Percentiles rank a stretch among this genome's conserved stretches.
Conservation (phyloP, 805 yeast genomes). For the Candida cerambycidarum region DNA sequence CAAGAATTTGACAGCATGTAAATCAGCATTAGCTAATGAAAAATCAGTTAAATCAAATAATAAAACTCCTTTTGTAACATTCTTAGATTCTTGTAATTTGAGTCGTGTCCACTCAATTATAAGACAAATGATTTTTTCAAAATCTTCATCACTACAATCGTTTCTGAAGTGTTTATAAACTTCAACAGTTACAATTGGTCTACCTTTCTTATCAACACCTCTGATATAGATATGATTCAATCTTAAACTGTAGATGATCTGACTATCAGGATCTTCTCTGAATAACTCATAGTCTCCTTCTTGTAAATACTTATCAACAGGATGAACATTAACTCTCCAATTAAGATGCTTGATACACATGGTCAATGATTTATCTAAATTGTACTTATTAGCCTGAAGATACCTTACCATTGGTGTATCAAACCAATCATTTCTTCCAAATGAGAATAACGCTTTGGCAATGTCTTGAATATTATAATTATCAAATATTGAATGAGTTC, state of each 20-base stretch:
- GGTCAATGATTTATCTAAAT: constrained; percentile 59
- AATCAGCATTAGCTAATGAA: constrained; percentile 86
- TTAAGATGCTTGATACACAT: constrained; percentile 68
- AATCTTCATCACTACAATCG: constrained; percentile 56
- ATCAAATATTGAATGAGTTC: constrained; percentile 4
- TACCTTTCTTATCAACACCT: constrained; percentile 66
- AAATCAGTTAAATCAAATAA: constrained; percentile 83
- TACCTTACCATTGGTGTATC: constrained; percentile 75
- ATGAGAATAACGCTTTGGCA: constrained; percentile 8
- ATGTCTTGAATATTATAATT: constrained; percentile 5
- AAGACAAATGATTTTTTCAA: constrained; percentile 68
- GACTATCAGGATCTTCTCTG: constrained; percentile 32
- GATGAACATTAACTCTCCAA: constrained; percentile 67
- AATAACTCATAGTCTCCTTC: constrained; percentile 69
- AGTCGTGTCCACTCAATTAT: constrained; percentile 76
- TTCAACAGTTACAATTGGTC: constrained; percentile 78
- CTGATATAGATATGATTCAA: constrained; percentile 66
- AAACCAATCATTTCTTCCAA: constrained; percentile 65
- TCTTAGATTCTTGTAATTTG: constrained; percentile 55
- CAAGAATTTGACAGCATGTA: constrained; percentile 81
- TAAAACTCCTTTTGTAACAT: constrained; percentile 60
- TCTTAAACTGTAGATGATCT: constrained; percentile 53
- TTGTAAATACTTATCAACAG: constrained; percentile 57
- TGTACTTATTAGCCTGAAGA: constrained; percentile 80
- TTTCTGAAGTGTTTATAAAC: constrained; percentile 64